phyloP scores from a whole-genome alignment of 2,329 filamentous ascomycete genomes.

The Hypomyces perniciosus region DNA sequence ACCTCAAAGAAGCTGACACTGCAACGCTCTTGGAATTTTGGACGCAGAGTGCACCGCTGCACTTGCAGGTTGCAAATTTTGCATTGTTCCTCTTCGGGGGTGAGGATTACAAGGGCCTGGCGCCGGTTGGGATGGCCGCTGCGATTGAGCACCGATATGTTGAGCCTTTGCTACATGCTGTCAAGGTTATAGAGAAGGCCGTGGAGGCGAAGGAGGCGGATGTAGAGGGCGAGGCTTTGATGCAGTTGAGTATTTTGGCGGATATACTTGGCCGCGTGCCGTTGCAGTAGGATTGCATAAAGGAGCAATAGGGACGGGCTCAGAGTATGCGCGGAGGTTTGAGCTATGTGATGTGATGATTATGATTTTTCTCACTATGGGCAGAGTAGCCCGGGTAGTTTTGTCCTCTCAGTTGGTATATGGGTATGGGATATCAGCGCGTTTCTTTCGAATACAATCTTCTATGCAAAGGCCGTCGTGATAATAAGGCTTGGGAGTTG shows the following conservation, averaged over 20 bases:
- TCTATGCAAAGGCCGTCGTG: too few relatives aligned
- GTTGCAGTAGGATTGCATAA: slow-evolving; percentile 26
- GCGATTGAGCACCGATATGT: slow-evolving; percentile 55
- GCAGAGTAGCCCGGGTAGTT: background rate
- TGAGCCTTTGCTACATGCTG: slow-evolving; percentile 44
- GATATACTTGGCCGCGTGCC: slow-evolving; percentile 37
- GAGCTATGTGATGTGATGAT: background rate
- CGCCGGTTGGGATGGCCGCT: slow-evolving; percentile 50
- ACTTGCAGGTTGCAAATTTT: slow-evolving; percentile 57
- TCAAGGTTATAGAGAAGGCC: slow-evolving; percentile 30
- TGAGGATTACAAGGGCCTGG: slow-evolving; percentile 38
- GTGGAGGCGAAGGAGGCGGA: slow-evolving; percentile 28
- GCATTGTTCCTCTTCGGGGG: slow-evolving; percentile 49
- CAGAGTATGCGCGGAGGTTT: background rate
- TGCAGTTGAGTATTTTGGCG: slow-evolving; percentile 37
- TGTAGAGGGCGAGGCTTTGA: slow-evolving; percentile 25
- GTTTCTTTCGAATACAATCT: background rate
- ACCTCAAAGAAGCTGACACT: slow-evolving; percentile 36
- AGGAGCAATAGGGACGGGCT: background rate
- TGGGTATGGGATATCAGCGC: background rate
- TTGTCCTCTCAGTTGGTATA: background rate
- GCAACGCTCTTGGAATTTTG: slow-evolving; percentile 46
- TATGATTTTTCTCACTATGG: background rate
- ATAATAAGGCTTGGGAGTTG: too few relatives aligned
- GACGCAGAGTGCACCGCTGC: slow-evolving; percentile 45